These are phyloP conservation scores for Fusarium nelsonii DNA, from an alignment of 2,329 filamentous ascomycete species.

Conservation along the genomic window DNA sequence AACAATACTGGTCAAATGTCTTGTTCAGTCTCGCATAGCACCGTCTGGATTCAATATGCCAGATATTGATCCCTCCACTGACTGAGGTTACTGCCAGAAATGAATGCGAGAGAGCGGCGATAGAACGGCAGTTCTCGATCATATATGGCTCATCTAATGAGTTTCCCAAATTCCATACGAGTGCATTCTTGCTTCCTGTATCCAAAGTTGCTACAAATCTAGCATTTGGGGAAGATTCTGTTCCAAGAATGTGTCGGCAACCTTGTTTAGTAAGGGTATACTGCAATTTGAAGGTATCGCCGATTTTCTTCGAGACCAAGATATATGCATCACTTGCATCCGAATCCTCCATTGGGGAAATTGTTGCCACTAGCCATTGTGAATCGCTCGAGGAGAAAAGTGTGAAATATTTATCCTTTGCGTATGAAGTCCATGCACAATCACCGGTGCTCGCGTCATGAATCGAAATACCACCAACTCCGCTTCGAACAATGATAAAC, in stretches of 20 bases:
- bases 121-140: not conserved
- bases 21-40: not conserved
- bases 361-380: not conserved
- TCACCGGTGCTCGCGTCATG: not conserved
- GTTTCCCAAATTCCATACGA: not conserved
- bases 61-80: not conserved
- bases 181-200: not conserved
- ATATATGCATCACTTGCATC: not conserved
- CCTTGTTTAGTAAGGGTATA: not conserved
- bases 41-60: not conserved
- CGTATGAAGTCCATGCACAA: too few species aligned
- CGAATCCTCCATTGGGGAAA: not conserved
- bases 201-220: not conserved
- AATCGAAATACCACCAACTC: not conserved
- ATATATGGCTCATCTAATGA: not conserved
- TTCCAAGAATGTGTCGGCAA: not conserved
- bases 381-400: not conserved
- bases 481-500: too few species aligned
- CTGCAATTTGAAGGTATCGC: not conserved
- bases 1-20: too few species aligned
- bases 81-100: not conserved
- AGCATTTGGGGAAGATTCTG: not conserved
- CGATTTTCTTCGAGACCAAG: not conserved
- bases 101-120: not conserved
- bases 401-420: too few species aligned